phyloP scores from a whole-genome alignment of 768 basidiomycete species.

The Royoungia palumana region DNA sequence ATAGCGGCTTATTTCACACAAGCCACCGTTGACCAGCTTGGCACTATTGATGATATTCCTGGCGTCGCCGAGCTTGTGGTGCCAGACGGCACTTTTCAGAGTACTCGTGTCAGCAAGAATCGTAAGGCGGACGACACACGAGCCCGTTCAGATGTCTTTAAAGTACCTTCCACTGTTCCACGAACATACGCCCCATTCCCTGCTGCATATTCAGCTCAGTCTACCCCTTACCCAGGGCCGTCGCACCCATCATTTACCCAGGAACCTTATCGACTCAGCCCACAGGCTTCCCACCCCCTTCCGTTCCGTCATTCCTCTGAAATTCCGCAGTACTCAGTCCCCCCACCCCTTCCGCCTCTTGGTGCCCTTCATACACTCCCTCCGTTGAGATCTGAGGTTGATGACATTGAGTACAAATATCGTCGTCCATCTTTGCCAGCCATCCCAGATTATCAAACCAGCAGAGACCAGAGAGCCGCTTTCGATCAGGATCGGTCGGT shows the following conservation, averaged over 20 bases:
- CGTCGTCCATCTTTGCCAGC: conserved; percentile 31
- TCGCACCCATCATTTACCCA: conserved; percentile 22
- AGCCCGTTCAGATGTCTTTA: conserved; percentile 31
- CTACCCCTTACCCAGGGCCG: conserved; percentile 22
- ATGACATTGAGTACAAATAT: conserved; percentile 31
- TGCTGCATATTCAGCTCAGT: conserved; percentile 28
- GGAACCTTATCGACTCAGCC: conserved; percentile 21
- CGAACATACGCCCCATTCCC: conserved; percentile 44
- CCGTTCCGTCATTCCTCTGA: conserved; percentile 22
- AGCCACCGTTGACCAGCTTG: conserved; percentile 64
- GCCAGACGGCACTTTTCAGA: conserved; percentile 65
- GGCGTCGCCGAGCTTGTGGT: conserved; percentile 57
- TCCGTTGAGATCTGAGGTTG: conserved; percentile 23
- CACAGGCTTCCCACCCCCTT: conserved; percentile 23
- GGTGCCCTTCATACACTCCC: conserved; percentile 24
- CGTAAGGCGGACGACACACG: conserved; percentile 42
- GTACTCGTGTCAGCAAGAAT: conserved; percentile 56
- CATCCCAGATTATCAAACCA: conserved; percentile 9
- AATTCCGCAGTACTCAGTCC: conserved; percentile 26
- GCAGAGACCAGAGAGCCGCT: conserved; percentile 13
- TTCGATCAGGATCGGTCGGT: conserved; percentile 13
- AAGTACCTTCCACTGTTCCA: conserved; percentile 30
- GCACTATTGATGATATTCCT: conserved; percentile 66
- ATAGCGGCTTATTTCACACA: conserved; percentile 84
- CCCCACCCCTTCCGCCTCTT: conserved; percentile 23